Base-by-base conservation (phyloP, 192 early-diverging fungal species). In the Coemansia sp. region DNA sequence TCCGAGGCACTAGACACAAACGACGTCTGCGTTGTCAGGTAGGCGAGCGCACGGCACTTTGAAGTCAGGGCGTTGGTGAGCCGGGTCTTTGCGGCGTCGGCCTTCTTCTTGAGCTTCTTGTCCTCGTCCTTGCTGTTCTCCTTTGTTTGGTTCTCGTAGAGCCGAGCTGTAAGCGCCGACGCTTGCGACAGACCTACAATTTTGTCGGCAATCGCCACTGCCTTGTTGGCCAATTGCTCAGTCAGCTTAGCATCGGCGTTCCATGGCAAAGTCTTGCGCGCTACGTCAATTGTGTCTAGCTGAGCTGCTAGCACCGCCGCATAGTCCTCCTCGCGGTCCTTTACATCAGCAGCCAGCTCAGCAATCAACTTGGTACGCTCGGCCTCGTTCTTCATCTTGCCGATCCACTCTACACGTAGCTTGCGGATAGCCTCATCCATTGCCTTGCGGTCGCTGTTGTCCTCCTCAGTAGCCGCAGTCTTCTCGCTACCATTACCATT, bases 351-450 rank as follows among this genome's bases (percentile, higher is more conserved):
- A 8, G 85, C 73, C 67, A 91, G 86, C 21, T 88, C 85, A 14
- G 70, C 58, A 59, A 95, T 89, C 8, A 99, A 71, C 53, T 88
- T 74, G 1, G 79, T 74, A 37, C 91, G 88, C 15, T 85, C 85
- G 4, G 21, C 68, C 17, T 85, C 87, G 29, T 87, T 88, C 74
- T 80, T 87, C 34, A 90, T 69, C 84, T 96, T 97, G 78, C 92
- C 93, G 51, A 98, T 66, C 80, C 88, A 88, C 3, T 88, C 76
- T 36, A 99, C 86, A 70, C 94, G 89, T 25, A 93, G 69, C 73
- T 94, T 92, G 23, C 93, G 84, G 37, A 95, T 74, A 14, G 87
- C 88, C 64, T 95, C 94, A 41, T 85, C 77, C 61, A 93, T 66
- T 21, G 85, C 81, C 34, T 82, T 71, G 34, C 63, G 64, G 11